These are phyloP conservation scores for Aspergillus awamori DNA, from an alignment of 2,329 filamentous ascomycete genomes.

Conservation along the genomic window DNA sequence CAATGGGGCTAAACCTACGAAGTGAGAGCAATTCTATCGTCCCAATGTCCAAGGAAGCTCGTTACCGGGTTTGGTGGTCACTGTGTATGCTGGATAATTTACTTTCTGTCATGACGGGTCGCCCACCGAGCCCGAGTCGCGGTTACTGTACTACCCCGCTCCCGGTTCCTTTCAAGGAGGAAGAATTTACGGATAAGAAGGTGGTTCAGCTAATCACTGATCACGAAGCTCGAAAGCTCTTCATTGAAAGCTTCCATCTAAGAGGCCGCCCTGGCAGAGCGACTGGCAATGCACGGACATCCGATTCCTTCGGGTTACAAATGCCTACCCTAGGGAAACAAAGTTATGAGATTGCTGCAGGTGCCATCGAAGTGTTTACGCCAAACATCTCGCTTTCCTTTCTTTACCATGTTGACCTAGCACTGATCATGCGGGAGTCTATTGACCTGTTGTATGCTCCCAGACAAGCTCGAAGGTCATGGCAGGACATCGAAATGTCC, in stretches of 20 bases:
- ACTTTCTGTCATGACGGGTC: constrained; percentile 47
- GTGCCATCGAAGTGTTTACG: constrained; percentile 32
- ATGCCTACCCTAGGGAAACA: constrained; percentile 19
- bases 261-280: constrained; percentile 19
- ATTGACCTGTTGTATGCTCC: constrained; percentile 45
- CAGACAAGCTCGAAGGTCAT: constrained; percentile 36
- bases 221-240: constrained; percentile 35
- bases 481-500: constrained; percentile 39
- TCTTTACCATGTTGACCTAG: constrained; percentile 43
- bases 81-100: constrained; percentile 46
- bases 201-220: constrained; percentile 38
- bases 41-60: constrained; percentile 43
- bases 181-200: constrained; percentile 37
- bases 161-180: constrained; percentile 43
- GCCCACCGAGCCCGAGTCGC: constrained; percentile 42
- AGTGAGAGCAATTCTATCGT: constrained; percentile 42
- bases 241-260: constrained; percentile 28
- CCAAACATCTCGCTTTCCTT: constrained; percentile 45
- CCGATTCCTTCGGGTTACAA: constrained; percentile 19
- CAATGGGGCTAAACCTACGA: constrained; percentile 48
- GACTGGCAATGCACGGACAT: constrained; percentile 11
- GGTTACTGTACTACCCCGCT: constrained; percentile 47
- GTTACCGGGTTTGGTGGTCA: no score
- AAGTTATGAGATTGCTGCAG: constrained; percentile 24
- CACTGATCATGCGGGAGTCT: constrained; percentile 38